Evolutionary conservation across 2,329 filamentous ascomycete species (phyloP), one percentile per base, ranked within the genome.

Genomic region (Penicillium sp.): DNA sequence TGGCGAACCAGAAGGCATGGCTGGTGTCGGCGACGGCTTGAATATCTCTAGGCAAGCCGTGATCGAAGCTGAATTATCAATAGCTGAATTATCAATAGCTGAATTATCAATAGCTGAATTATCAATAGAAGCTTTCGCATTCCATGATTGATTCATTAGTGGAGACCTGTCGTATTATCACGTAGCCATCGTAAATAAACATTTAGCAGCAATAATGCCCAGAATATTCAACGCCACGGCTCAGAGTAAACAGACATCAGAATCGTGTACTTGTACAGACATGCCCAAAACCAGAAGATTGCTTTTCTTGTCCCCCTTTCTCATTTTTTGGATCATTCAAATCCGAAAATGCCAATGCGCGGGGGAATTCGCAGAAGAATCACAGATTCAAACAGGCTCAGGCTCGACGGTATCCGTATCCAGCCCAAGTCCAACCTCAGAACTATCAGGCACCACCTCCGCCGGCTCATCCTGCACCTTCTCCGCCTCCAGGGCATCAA

Each of bases 401-500:
- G 11, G 14, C 17, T 42, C 50, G 37, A 17, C n/a, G 15, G 50
- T 34, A 4, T 34, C 39, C 37, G 38, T n/a, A 2, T 42, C 38
- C 14, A 53, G 25, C 4, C 38, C 50, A 14, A 53, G 37, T 42
- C 50, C 50, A 28, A 28, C 35, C 8, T 25, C 35, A n/a, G 37
- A 10, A n/a, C 12, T n/a, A 22, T 25, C 38, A 20, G 31, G 42
- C 14, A 25, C 41, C 34, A 49, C 55, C 22, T 54, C 61, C 2
- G 35, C 34, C 20, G 49, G n/a, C 11, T 51, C 37, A 48, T 60
- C 57, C 17, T 60, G 55, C 34, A 50, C 52, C 38, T 51, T 75
- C 53, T 76, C 77, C 4, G 71, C 73, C 12, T 79, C 75, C 70
- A 97, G 75, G 5, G 91, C 91, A 49, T 85, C 84, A 67, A 97